phyloP scores from a whole-genome alignment of 345 rosid species.

The Kernera saxatilis region DNA sequence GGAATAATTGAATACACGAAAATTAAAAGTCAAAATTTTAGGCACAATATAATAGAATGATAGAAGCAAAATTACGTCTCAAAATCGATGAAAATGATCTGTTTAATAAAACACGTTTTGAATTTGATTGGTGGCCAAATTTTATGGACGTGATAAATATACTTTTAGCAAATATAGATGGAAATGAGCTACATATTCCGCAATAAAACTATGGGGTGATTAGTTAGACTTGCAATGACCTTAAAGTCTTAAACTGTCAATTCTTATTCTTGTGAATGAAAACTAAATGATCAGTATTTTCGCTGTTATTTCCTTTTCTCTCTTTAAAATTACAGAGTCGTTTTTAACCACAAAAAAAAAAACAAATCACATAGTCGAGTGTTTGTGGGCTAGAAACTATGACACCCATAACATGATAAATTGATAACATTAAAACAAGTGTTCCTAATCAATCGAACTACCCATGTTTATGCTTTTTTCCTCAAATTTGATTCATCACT shows the following conservation, averaged over 20 bases:
- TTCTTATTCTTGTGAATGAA: not conserved
- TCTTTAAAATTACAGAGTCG: not conserved
- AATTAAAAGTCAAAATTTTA: not conserved
- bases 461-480: too few species aligned
- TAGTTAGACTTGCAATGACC: not conserved
- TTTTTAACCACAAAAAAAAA: too few species aligned
- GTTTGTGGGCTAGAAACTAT: not conserved
- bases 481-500: too few species aligned
- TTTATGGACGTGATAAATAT: not conserved
- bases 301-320: not conserved
- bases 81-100: not conserved
- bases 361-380: not conserved
- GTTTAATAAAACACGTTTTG: not conserved
- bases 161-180: not conserved
- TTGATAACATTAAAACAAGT: too few species aligned
- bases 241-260: not conserved
- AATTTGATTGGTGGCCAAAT: not conserved
- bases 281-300: not conserved
- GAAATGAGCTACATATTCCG: not conserved
- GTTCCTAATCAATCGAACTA: too few species aligned
- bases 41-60: not conserved
- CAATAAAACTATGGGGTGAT: not conserved
- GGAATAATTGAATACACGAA: conserved; percentile 1
- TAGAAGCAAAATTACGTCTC: not conserved
- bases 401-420: too few species aligned